Evolutionary conservation across 306 rosid species (phyloP).

Genomic region (Quercus suber): DNA sequence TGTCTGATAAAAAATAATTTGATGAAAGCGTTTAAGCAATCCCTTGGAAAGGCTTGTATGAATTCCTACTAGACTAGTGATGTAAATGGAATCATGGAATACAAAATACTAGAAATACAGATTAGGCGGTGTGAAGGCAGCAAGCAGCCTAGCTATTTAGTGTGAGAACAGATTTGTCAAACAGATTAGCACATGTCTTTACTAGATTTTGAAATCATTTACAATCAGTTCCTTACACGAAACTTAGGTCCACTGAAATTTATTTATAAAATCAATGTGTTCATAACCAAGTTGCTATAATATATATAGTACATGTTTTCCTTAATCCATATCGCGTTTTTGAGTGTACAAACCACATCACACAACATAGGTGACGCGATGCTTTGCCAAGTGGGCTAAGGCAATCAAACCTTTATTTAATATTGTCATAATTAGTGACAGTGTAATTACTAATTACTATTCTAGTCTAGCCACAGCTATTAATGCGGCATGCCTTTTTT

Average conservation of each 20-base stretch:
- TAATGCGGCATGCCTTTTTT: no score
- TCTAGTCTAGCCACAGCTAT: no score
- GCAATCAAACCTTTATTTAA: no score
- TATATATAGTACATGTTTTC: no score
- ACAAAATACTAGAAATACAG: neutral
- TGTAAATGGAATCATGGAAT: neutral
- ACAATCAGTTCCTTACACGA: neutral
- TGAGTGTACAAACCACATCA: neutral
- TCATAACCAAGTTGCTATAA: neutral
- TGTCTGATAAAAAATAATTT: neutral
- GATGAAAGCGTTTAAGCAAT: neutral
- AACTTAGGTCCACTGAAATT: neutral
- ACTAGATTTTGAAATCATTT: neutral
- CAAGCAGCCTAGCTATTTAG: no score
- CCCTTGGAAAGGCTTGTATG: neutral
- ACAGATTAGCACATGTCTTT: no score
- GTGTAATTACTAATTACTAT: no score
- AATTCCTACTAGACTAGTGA: neutral
- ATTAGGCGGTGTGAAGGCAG: no score
- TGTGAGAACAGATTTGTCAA: no score
- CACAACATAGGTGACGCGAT: neutral
- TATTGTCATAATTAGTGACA: no score
- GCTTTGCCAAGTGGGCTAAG: neutral
- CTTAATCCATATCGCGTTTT: neutral
- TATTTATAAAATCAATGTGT: neutral